Evolutionary conservation across 148 eudicot genomes (phyloP).

Genomic region (Fagopyrum esculentum): DNA sequence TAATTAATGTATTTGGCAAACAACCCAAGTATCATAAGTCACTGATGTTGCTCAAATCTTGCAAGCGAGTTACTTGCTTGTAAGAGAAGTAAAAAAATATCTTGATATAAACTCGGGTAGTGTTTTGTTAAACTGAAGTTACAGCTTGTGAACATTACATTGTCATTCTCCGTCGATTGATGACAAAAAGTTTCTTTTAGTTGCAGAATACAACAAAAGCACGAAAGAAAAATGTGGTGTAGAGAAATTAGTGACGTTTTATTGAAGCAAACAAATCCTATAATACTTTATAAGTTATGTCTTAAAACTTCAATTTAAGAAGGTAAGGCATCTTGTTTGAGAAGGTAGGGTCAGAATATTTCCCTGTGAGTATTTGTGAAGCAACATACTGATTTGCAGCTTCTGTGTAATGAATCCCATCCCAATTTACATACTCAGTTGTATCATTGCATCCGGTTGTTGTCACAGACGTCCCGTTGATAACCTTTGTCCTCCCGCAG

Average conservation of each 20-base stretch:
- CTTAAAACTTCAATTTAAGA: conserved; percentile 40
- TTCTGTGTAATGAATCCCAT: conserved; percentile 68
- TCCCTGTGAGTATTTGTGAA: conserved; percentile 57
- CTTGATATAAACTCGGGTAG: not conserved
- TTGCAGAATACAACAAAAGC: not conserved
- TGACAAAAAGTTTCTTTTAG: not conserved
- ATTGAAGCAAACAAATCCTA: not conserved
- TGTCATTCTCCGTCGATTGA: not conserved
- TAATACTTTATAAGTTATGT: conserved; percentile 5
- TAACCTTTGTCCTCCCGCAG: conserved; percentile 62
- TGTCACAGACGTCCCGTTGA: conserved; percentile 65
- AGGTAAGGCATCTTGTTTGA: conserved; percentile 53
- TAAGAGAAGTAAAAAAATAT: not conserved
- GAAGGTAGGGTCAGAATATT: conserved; percentile 57
- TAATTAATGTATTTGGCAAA: conserved; percentile 1
- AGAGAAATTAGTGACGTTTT: not conserved
- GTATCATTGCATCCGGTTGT: conserved; percentile 58
- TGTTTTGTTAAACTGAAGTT: not conserved
- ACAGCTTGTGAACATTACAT: not conserved
- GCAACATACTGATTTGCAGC: conserved; percentile 61
- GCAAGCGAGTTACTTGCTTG: conserved; percentile 7
- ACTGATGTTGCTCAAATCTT: conserved; percentile 2
- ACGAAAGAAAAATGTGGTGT: too few relatives aligned
- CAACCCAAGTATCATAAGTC: conserved; percentile 6
- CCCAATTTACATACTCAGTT: conserved; percentile 59